Percentiles rank a stretch among this genome's conserved stretches.
These are phyloP conservation scores for Geotrichum carabidarum DNA, from an alignment of 1,139 yeast genomes.

Conservation along the genomic window DNA sequence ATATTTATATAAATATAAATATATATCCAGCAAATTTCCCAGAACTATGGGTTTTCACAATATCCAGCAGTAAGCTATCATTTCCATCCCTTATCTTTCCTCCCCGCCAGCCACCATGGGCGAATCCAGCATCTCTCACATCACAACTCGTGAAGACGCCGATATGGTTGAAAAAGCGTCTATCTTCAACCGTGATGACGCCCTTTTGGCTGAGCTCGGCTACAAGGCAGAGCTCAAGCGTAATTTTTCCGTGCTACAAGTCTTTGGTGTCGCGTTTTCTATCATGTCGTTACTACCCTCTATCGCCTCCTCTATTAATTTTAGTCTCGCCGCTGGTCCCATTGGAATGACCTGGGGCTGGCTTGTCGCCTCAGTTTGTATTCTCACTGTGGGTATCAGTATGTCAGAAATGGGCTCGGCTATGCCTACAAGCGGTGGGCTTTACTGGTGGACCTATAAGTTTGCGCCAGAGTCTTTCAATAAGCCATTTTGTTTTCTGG, in stretches of 20 bases:
- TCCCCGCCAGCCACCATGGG: background rate
- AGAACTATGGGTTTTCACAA: too few relatives aligned
- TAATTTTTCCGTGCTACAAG: slow-evolving; percentile 59
- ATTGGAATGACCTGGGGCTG: slow-evolving; percentile 64
- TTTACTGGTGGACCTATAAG: slow-evolving; percentile 49
- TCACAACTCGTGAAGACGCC: background rate
- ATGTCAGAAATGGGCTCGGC: slow-evolving; percentile 62
- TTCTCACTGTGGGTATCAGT: slow-evolving; percentile 47
- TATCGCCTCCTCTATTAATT: slow-evolving; percentile 42
- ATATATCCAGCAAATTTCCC: too few relatives aligned
- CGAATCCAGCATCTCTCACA: background rate
- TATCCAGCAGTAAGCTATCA: background rate
- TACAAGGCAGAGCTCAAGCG: slow-evolving; percentile 69
- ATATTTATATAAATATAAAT: too few relatives aligned
- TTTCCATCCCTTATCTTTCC: background rate
- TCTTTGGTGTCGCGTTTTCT: slow-evolving; percentile 53
- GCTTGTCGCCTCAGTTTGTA: slow-evolving; percentile 49
- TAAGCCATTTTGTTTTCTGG: slow-evolving; percentile 49
- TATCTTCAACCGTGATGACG: slow-evolving; percentile 28
- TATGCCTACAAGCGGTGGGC: slow-evolving; percentile 68
- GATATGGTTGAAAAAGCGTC: slow-evolving; percentile 7
- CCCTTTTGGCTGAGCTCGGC: slow-evolving; percentile 46
- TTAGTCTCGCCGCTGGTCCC: slow-evolving; percentile 50
- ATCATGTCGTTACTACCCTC: slow-evolving; percentile 70
- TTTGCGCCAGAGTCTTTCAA: slow-evolving; percentile 47